A percentile compares a stretch with the other conserved stretches of the same genome.
Evolutionary conservation across 2,329 filamentous ascomycete genomes (phyloP).

Genomic region (Monosporascus sp.): DNA sequence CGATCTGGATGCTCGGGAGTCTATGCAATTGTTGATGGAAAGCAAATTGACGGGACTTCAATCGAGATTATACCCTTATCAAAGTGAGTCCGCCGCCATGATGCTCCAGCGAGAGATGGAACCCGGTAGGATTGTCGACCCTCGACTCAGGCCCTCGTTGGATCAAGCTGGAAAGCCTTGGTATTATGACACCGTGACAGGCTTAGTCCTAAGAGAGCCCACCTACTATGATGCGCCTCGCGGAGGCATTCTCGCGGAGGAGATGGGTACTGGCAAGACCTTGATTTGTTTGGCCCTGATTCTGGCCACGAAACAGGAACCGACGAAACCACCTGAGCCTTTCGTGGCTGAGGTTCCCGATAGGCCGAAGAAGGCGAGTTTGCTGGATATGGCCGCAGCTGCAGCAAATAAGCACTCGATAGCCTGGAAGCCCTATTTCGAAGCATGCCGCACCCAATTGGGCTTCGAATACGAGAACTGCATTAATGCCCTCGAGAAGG

Average conservation of each 20-base stretch:
- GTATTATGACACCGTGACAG: slow-evolving; percentile 65
- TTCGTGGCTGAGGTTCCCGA: slow-evolving; percentile 37
- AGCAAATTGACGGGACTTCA: slow-evolving; percentile 51
- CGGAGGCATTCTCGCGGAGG: slow-evolving; percentile 75
- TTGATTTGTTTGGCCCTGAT: slow-evolving; percentile 77
- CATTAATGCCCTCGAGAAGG: slow-evolving; percentile 43
- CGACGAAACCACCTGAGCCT: slow-evolving; percentile 58
- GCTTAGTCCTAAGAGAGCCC: slow-evolving; percentile 58
- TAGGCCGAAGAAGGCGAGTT: slow-evolving; percentile 45
- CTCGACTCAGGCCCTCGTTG: slow-evolving; percentile 55
- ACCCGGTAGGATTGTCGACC: slow-evolving; percentile 62
- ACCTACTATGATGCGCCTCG: slow-evolving; percentile 66
- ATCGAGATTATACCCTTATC: slow-evolving; percentile 69
- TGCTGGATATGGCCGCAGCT: slow-evolving; percentile 73
- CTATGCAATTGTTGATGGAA: slow-evolving; percentile 51
- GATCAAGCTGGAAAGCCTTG: slow-evolving; percentile 59
- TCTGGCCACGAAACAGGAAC: slow-evolving; percentile 66
- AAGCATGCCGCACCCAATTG: slow-evolving; percentile 36
- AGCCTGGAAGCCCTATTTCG: slow-evolving; percentile 65
- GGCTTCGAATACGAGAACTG: slow-evolving; percentile 51
- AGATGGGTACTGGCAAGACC: slow-evolving; percentile 83
- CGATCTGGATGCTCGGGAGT: slow-evolving; percentile 45
- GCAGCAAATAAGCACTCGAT: slow-evolving; percentile 59
- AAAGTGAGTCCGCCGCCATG: slow-evolving; percentile 69
- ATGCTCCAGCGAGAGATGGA: slow-evolving; percentile 80